These are phyloP conservation scores for Anethum foeniculum DNA, from an alignment of 140 eudicot genomes.

Conservation along the genomic window DNA sequence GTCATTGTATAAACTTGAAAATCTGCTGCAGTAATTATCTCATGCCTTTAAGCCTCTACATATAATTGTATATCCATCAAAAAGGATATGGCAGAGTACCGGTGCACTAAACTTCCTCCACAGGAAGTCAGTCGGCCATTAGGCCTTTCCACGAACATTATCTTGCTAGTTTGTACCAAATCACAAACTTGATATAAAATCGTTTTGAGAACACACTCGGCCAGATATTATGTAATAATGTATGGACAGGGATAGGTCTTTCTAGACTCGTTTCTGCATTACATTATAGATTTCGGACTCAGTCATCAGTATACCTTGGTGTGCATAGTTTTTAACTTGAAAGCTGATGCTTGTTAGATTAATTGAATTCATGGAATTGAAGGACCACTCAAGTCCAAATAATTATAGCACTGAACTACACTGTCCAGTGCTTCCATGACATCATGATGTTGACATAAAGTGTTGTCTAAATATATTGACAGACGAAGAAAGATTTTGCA, in stretches of 20 bases:
- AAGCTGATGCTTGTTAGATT: background rate
- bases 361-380: background rate
- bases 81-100: background rate
- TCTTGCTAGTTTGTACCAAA: background rate
- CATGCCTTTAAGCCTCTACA: background rate
- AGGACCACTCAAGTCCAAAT: background rate
- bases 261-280: background rate
- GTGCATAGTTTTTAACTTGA: background rate
- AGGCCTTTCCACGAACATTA: background rate
- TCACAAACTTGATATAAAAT: background rate
- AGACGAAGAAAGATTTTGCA: no score
- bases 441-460: background rate
- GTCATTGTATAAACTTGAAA: background rate
- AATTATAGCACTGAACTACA: background rate
- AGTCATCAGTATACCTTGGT: background rate
- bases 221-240: background rate
- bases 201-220: background rate
- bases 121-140: background rate
- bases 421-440: background rate
- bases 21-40: background rate
- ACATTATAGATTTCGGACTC: background rate
- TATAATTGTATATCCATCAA: background rate
- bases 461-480: background rate
- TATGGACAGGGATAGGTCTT: background rate
- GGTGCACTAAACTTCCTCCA: background rate